Evolutionary conservation across 257 asterid genomes (phyloP), one percentile per base, ranked within the genome.

Genomic region (Cordia subcordata): DNA sequence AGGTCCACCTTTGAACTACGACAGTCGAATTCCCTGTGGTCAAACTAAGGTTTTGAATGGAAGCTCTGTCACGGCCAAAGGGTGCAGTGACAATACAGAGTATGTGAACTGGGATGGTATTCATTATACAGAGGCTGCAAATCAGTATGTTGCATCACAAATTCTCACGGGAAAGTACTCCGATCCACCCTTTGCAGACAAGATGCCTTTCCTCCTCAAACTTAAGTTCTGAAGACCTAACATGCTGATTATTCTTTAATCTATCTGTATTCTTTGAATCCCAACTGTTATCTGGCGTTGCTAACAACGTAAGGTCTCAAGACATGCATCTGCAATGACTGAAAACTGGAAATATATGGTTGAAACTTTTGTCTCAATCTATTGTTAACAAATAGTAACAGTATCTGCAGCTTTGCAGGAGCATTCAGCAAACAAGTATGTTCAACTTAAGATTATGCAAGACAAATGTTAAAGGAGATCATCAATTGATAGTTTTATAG

Each of bases 61-160:
- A 68, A 93, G 72, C 63, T 72, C 82, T 13, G 70, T 86, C 22
- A 83, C 96, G 8, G 96, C 81, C 53, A 84, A 74, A 83, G 92
- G 86, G 53, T 92, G 99, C 77, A 76, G 67, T 64, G 96, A 88
- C 71, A 77, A 76, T 13, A 86, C 83, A n/a, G 89, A 81, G 53
- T 81, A 86, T 64, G 77, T 92, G 58, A 92, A 77, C 70, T 88
- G 96, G 97, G 96, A 92, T 70, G 99, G 97, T 11, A 84, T 88
- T 72, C 96, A 92, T 70, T 84, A 88, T 78, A 86, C 96, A 4
- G 99, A 91, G 65, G 91, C 95, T 49, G 98, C 96, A 57, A 88
- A 88, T 61, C 89, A 84, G 66, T 80, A 81, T 60, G 94, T 84
- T 21, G 82, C 87, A 32, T 71, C 85, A 13, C 89, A 86, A 72